Evolutionary conservation across 257 asterid species (phyloP).

Genomic region (Leptodermis oblonga): DNA sequence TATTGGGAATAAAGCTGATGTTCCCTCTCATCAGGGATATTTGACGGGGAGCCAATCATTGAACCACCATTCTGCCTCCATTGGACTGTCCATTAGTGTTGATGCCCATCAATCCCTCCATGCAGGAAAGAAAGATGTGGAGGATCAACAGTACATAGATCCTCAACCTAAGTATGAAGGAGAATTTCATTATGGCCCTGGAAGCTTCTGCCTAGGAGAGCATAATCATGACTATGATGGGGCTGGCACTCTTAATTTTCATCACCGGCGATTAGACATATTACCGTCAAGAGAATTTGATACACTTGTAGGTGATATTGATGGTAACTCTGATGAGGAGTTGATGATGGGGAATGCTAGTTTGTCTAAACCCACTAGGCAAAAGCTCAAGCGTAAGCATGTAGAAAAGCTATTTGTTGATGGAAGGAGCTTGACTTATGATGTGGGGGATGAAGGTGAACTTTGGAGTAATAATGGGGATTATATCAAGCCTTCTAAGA

Average conservation of each 20-base stretch:
- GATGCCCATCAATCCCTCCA: constrained; percentile 25
- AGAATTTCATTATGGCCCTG: constrained; percentile 27
- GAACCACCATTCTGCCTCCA: constrained; percentile 32
- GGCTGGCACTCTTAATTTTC: constrained; percentile 29
- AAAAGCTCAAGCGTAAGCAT: constrained; percentile 26
- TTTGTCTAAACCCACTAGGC: constrained; percentile 28
- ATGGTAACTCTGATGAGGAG: constrained; percentile 30
- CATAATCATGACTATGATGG: constrained; percentile 24
- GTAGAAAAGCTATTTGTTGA: constrained; percentile 17
- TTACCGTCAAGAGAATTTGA: constrained; percentile 28
- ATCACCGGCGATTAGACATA: constrained; percentile 29
- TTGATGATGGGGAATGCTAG: constrained; percentile 24
- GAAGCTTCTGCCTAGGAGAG: constrained; percentile 23
- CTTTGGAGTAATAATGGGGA: constrained; percentile 28
- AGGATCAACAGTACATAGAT: constrained; percentile 34
- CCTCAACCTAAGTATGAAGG: constrained; percentile 29
- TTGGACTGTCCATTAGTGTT: constrained; percentile 23
- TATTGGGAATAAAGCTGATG: constrained; percentile 23
- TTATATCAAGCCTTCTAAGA: constrained; percentile 22
- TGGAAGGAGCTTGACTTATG: constrained; percentile 32
- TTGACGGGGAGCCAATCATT: constrained; percentile 28
- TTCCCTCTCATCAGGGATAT: constrained; percentile 27
- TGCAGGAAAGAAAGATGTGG: constrained; percentile 27
- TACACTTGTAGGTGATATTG: constrained; percentile 21
- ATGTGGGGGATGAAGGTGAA: constrained; percentile 20